Evolutionary conservation across 805 yeast species (phyloP).

Genomic region (Kregervanrija fluxuum): DNA sequence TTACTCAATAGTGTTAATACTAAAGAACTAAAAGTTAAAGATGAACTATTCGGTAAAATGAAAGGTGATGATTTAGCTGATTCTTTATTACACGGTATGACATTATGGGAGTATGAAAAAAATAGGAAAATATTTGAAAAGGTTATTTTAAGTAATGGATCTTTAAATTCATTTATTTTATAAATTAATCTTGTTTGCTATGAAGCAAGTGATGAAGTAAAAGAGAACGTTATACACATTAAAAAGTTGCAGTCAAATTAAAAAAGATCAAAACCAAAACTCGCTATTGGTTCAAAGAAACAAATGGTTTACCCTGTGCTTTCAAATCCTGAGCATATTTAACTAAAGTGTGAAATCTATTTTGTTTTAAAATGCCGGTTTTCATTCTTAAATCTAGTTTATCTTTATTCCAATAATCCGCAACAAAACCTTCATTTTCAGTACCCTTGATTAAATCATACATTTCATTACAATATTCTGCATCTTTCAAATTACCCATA

Average conservation of each 20-base stretch:
- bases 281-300: slow-evolving; percentile 5
- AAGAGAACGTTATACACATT: no score
- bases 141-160: neutral
- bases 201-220: no score
- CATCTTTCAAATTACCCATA: slow-evolving; percentile 50
- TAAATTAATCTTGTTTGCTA: no score
- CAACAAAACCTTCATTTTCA: slow-evolving; percentile 28
- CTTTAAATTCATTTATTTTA: no score
- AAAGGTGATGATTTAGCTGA: slow-evolving; percentile 66
- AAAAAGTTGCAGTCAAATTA: neutral
- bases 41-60: slow-evolving; percentile 12
- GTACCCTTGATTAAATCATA: slow-evolving; percentile 30
- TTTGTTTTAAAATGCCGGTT: slow-evolving; percentile 23
- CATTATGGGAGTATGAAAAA: slow-evolving; percentile 39
- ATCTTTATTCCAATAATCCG: slow-evolving; percentile 24
- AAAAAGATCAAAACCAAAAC: neutral
- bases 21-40: slow-evolving; percentile 4
- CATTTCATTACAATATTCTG: slow-evolving; percentile 45
- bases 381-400: slow-evolving; percentile 19
- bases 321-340: slow-evolving; percentile 22
- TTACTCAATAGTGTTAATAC: slow-evolving; percentile 16
- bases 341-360: slow-evolving; percentile 22
- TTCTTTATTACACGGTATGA: slow-evolving; percentile 53
- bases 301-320: slow-evolving; percentile 20
- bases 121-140: slow-evolving; percentile 7